phyloP scores from a whole-genome alignment of 345 rosid genomes.

The Luvunga scandens region DNA sequence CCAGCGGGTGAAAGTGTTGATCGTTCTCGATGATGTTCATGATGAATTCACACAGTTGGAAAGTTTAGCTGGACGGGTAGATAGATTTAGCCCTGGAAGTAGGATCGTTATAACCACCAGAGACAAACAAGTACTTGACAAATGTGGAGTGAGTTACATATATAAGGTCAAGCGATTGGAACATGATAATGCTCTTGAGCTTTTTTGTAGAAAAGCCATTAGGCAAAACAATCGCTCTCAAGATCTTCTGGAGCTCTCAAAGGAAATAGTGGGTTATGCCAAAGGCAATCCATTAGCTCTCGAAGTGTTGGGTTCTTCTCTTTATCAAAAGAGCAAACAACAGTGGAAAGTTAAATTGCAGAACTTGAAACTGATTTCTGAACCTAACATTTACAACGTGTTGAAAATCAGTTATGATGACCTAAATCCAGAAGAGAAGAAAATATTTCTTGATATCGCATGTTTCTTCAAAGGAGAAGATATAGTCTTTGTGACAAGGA shows the following conservation, averaged over 20 bases:
- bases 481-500: conserved; percentile 12
- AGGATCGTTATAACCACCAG: conserved; percentile 6
- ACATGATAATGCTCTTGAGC: conserved; percentile 9
- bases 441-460: conserved; percentile 47
- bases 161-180: conserved; percentile 8
- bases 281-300: conserved; percentile 21
- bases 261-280: neutral
- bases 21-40: conserved; percentile 9
- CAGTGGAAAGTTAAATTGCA: conserved; percentile 1
- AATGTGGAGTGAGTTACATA: neutral
- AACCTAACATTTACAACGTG: neutral
- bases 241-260: neutral
- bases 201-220: neutral
- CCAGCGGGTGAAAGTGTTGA: neutral
- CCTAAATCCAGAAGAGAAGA: conserved; percentile 12
- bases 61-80: neutral
- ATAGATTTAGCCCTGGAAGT: conserved; percentile 1
- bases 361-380: neutral
- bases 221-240: neutral
- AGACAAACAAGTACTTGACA: conserved; percentile 5
- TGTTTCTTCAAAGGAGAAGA: conserved; percentile 37
- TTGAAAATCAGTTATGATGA: conserved; percentile 21
- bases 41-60: neutral
- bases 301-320: conserved; percentile 1
- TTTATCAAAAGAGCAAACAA: conserved; percentile 4